These are phyloP conservation scores for Xylariaceae sp. DNA, from an alignment of 2,329 filamentous ascomycete genomes.

Conservation along the genomic window DNA sequence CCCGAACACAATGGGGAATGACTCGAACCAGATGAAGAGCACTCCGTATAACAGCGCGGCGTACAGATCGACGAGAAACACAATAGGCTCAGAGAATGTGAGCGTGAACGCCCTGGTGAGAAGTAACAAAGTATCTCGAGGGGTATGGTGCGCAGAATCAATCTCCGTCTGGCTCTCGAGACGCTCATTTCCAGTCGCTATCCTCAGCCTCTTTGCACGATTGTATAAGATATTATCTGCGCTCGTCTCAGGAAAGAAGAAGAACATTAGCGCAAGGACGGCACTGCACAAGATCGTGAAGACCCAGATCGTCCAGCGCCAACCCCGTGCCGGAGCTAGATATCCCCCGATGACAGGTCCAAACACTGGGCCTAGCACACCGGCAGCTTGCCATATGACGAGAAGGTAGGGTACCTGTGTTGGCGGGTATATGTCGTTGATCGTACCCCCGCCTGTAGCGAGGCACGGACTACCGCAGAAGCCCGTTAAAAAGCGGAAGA, in stretches of 20 bases:
- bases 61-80: conserved; percentile 47
- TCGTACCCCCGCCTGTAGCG: conserved; percentile 26
- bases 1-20: conserved; percentile 50
- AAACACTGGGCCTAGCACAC: conserved; percentile 42
- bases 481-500: conserved; percentile 48
- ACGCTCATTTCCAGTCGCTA: conserved; percentile 21
- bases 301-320: conserved; percentile 51
- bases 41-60: conserved; percentile 47
- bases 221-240: conserved; percentile 49
- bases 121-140: conserved; percentile 49
- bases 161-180: conserved; percentile 54
- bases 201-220: conserved; percentile 48
- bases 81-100: conserved; percentile 48
- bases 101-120: conserved; percentile 21
- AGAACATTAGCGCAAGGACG: conserved; percentile 40
- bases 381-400: conserved; percentile 40
- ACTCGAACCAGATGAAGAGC: conserved; percentile 50
- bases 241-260: conserved; percentile 53
- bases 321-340: conserved; percentile 38
- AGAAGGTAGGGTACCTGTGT: conserved; percentile 40
- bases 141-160: conserved; percentile 41
- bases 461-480: conserved; percentile 36
- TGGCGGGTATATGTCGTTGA: conserved; percentile 31
- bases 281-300: conserved; percentile 39
- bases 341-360: conserved; percentile 47